Conservation (phyloP, 805 yeast genomes). For the Saccharomycopsis malanga region DNA sequence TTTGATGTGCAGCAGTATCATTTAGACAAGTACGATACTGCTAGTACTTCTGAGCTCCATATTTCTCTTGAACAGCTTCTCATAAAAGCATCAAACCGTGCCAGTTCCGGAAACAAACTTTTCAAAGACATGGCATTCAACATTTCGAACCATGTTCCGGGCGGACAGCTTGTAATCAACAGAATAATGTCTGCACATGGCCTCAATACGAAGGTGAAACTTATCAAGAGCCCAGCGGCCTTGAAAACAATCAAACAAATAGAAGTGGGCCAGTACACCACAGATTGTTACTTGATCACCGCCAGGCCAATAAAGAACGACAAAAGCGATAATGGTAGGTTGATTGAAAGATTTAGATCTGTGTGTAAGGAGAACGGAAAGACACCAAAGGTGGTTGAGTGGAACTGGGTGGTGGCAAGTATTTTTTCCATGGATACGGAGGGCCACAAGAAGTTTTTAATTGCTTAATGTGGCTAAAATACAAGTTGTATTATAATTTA, state of each 20-base stretch:
- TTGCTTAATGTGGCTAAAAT: too few relatives aligned
- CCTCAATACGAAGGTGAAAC: conserved; percentile 29
- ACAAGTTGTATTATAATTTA: too few relatives aligned
- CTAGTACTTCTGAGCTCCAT: neutral
- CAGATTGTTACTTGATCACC: conserved; percentile 27
- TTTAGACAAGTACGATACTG: conserved; percentile 3
- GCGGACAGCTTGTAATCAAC: conserved; percentile 50
- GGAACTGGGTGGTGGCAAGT: conserved; percentile 59
- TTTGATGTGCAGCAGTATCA: conserved; percentile 7
- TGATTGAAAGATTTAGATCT: conserved; percentile 29
- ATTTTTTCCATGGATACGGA: conserved; percentile 39
- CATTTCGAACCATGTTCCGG: conserved; percentile 51
- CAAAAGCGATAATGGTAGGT: conserved; percentile 18
- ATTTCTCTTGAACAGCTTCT: neutral
- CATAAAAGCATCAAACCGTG: conserved; percentile 14
- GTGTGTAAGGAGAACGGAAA: conserved; percentile 22
- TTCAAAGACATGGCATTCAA: conserved; percentile 46
- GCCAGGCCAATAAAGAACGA: conserved; percentile 30
- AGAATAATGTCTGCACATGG: conserved; percentile 60
- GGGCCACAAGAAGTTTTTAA: conserved; percentile 12
- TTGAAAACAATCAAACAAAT: conserved; percentile 23
- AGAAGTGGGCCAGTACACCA: conserved; percentile 20
- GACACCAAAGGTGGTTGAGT: conserved; percentile 39
- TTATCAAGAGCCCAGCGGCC: conserved; percentile 27
- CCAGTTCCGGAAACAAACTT: conserved; percentile 28